These are phyloP conservation scores for Exophiala calicioides DNA, from an alignment of 2,329 filamentous ascomycete genomes.

Conservation along the genomic window DNA sequence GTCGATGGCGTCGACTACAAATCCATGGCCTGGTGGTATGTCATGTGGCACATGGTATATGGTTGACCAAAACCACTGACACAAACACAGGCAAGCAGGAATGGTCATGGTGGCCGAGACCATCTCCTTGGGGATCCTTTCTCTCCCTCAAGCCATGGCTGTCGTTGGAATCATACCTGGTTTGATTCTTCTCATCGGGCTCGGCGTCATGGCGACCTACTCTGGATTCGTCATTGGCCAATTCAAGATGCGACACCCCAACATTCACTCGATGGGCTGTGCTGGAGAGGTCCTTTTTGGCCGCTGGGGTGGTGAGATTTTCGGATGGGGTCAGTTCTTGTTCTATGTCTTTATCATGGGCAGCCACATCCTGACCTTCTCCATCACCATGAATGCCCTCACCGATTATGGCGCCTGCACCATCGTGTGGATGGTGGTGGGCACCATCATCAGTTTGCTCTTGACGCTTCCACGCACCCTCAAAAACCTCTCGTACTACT, in stretches of 20 bases:
- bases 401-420: constrained; percentile 64
- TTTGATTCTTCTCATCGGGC: constrained; percentile 54
- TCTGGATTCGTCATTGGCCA: constrained; percentile 62
- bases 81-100: constrained; percentile 43
- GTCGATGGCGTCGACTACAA: constrained; percentile 25
- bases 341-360: constrained; percentile 70
- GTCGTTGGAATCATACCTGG: constrained; percentile 56
- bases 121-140: constrained; percentile 59
- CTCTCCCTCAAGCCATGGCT: constrained; percentile 55
- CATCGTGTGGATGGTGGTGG: constrained; percentile 62
- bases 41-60: background rate
- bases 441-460: constrained; percentile 59
- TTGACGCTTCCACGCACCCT: constrained; percentile 64
- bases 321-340: constrained; percentile 62
- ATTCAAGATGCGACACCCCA: constrained; percentile 54
- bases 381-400: constrained; percentile 67
- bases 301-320: constrained; percentile 60
- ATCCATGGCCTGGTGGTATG: constrained; percentile 26
- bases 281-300: constrained; percentile 60
- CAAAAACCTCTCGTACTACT: constrained; percentile 63
- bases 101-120: constrained; percentile 60
- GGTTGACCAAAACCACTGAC: background rate
- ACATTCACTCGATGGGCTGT: constrained; percentile 67
- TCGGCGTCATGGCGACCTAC: constrained; percentile 60
- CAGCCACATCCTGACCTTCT: constrained; percentile 69